phyloP scores from a whole-genome alignment of 441 rosid species.

The Jatropha podagrica region DNA sequence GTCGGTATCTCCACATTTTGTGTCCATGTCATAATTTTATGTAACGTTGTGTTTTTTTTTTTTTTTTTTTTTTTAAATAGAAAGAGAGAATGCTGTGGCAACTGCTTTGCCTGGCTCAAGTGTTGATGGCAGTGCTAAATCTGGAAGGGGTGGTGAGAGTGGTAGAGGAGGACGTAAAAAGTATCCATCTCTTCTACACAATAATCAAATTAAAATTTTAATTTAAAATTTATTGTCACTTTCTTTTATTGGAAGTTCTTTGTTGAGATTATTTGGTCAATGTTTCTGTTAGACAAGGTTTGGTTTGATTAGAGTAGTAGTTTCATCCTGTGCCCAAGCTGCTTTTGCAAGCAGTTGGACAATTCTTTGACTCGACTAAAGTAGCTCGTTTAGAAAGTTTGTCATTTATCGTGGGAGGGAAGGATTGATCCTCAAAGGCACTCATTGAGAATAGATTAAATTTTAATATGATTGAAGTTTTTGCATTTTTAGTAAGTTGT shows the following conservation, averaged over 20 bases:
- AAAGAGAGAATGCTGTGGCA: conserved; percentile 53
- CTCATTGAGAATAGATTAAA: background rate
- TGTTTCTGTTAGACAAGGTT: background rate
- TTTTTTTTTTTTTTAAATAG: conserved; percentile 35
- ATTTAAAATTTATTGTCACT: background rate
- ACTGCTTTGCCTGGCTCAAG: conserved; percentile 44
- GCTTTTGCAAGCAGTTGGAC: too few species aligned
- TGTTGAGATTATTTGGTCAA: background rate
- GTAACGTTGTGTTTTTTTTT: conserved; percentile 1
- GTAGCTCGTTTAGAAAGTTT: too few species aligned
- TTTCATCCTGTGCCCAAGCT: too few species aligned
- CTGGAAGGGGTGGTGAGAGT: conserved; percentile 71
- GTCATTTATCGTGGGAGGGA: background rate
- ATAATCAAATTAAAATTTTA: background rate
- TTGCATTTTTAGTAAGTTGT: background rate
- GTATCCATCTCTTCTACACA: conserved; percentile 40
- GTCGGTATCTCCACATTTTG: background rate
- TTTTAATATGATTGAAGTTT: background rate
- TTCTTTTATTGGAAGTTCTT: background rate
- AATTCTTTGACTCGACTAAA: too few species aligned
- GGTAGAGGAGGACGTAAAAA: conserved; percentile 97
- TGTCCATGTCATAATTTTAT: conserved; percentile 5
- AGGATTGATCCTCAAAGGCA: background rate
- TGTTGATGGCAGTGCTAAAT: conserved; percentile 45
- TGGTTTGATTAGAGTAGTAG: background rate